Conservation (phyloP, 345 rosid species). For the Balakata baccata region DNA sequence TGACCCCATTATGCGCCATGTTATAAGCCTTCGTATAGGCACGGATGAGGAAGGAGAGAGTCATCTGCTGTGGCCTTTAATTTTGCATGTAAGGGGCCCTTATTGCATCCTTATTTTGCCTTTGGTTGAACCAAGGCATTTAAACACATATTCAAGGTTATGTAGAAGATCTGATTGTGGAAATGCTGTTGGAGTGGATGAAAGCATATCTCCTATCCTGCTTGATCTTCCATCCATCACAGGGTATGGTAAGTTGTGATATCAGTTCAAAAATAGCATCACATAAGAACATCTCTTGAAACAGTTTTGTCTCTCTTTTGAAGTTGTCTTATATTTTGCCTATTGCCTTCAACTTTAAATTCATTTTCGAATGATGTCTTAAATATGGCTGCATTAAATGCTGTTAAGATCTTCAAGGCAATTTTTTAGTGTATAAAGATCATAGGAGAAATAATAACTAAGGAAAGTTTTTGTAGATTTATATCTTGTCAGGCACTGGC, state of each 20-base stretch:
- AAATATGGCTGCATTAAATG: not conserved
- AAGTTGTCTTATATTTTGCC: not conserved
- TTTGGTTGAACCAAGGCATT: constrained; percentile 65
- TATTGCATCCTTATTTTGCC: constrained; percentile 68
- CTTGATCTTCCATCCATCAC: constrained; percentile 92
- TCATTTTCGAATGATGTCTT: not conserved
- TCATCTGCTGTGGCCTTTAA: constrained; percentile 70
- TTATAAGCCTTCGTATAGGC: constrained; percentile 55
- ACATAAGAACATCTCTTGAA: not conserved
- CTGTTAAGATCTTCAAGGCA: not conserved
- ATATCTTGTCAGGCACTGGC: not conserved
- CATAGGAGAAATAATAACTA: not conserved
- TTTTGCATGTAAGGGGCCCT: constrained; percentile 61
- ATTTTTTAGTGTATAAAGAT: not conserved
- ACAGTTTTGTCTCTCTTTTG: not conserved
- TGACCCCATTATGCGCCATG: constrained; percentile 80
- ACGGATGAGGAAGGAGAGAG: constrained; percentile 43
- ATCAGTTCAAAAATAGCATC: not conserved
- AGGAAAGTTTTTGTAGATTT: not conserved
- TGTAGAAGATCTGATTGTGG: constrained; percentile 75
- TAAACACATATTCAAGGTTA: constrained; percentile 49
- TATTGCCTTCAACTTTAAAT: not conserved
- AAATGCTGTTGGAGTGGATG: constrained; percentile 61
- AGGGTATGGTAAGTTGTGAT: constrained; percentile 69
- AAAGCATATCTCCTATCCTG: constrained; percentile 67